These are phyloP conservation scores for Chaetomiaceae sp. DNA, from an alignment of 2,329 filamentous ascomycete genomes.

Conservation along the genomic window DNA sequence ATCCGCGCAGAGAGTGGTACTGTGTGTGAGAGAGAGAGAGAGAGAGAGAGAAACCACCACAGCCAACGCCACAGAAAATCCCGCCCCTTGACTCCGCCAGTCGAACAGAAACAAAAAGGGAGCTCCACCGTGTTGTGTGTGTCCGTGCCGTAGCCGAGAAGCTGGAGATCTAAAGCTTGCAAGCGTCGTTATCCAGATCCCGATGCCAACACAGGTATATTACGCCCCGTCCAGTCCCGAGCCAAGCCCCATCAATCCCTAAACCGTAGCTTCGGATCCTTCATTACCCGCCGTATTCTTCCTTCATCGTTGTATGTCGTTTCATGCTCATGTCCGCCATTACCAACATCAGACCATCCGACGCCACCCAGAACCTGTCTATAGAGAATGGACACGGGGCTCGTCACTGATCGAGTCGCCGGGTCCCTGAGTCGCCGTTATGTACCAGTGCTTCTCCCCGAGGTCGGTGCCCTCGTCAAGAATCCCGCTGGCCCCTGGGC, in stretches of 20 bases:
- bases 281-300: constrained; percentile 13
- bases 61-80: constrained; percentile 6
- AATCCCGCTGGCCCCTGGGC: neutral
- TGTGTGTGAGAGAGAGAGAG: too few relatives aligned
- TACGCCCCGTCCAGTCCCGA: neutral
- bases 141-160: neutral
- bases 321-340: constrained; percentile 11
- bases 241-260: neutral
- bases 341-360: neutral
- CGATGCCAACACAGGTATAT: neutral
- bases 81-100: constrained; percentile 11
- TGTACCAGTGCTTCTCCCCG: neutral
- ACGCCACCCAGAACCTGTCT: constrained; percentile 18
- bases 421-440: neutral
- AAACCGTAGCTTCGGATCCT: neutral
- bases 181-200: neutral
- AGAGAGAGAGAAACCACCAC: constrained; percentile 1
- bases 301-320: constrained; percentile 9
- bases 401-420: neutral
- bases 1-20: too few relatives aligned
- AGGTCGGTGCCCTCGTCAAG: neutral
- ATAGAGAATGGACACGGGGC: constrained; percentile 6
- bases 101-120: constrained; percentile 7
- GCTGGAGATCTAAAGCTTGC: neutral
- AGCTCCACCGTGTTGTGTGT: neutral